A percentile compares a stretch with the other conserved stretches of the same genome.
These are phyloP conservation scores for Tylopilus sp. DNA, from an alignment of 768 basidiomycete genomes.

Conservation along the genomic window DNA sequence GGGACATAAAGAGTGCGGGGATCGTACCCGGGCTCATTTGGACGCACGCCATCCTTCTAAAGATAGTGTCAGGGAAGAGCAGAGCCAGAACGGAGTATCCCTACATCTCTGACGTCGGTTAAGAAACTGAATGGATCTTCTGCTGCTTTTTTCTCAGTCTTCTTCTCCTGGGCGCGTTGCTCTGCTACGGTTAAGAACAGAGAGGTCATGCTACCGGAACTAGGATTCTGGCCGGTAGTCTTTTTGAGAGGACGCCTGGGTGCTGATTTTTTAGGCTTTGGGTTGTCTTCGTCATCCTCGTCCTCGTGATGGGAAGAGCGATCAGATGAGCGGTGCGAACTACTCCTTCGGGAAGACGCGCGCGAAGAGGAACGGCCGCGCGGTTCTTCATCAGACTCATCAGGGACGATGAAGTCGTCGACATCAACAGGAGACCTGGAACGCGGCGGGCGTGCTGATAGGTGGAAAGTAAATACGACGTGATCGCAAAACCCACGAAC, in stretches of 20 bases:
- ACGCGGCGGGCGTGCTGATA: slow-evolving; percentile 39
- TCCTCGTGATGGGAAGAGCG: slow-evolving; percentile 30
- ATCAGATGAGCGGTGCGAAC: slow-evolving; percentile 34
- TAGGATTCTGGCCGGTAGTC: slow-evolving; percentile 23
- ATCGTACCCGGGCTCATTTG: slow-evolving; percentile 85
- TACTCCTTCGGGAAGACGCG: slow-evolving; percentile 39
- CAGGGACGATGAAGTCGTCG: slow-evolving; percentile 69
- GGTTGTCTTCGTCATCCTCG: slow-evolving; percentile 29
- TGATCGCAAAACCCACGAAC: not conserved
- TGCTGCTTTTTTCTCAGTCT: slow-evolving; percentile 74
- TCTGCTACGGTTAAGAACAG: slow-evolving; percentile 83
- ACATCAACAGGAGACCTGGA: slow-evolving; percentile 51
- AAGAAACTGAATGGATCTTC: slow-evolving; percentile 81
- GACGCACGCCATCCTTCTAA: slow-evolving; percentile 77
- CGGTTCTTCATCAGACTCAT: slow-evolving; percentile 57
- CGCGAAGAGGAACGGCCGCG: slow-evolving; percentile 50
- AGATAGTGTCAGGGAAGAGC: not conserved
- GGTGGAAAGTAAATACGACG: slow-evolving; percentile 7
- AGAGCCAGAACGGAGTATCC: slow-evolving; percentile 12
- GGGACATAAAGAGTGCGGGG: slow-evolving; percentile 86
- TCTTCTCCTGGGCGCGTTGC: slow-evolving; percentile 67
- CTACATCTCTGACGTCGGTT: slow-evolving; percentile 65
- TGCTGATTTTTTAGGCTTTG: slow-evolving; percentile 37
- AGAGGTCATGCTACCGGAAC: slow-evolving; percentile 26
- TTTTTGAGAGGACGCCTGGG: slow-evolving; percentile 33